These are phyloP conservation scores for Phytopythium aichiense DNA, from an alignment of 352 stramenopile genomes.

Conservation along the genomic window DNA sequence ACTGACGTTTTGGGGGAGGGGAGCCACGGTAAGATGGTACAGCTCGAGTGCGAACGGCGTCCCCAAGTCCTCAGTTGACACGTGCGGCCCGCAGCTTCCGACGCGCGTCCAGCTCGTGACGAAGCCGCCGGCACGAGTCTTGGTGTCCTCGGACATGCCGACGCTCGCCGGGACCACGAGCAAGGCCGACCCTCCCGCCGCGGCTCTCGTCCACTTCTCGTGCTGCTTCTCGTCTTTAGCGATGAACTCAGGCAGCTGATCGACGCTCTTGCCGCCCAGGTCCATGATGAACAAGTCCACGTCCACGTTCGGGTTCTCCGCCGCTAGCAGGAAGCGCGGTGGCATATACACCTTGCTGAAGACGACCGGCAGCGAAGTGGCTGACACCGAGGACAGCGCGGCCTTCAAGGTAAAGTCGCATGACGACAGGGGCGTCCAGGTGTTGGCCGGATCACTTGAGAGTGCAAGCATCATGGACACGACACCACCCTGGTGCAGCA, in stretches of 20 bases:
- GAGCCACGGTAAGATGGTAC: conserved; percentile 13
- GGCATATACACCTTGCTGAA: conserved; percentile 84
- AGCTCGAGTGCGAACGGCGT: conserved; percentile 43
- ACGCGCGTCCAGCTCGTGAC: conserved; percentile 10
- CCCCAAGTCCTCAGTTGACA: conserved; percentile 57
- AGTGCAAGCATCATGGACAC: conserved; percentile 55
- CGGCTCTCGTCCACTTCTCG: background rate
- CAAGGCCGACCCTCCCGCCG: conserved; percentile 13
- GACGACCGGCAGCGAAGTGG: conserved; percentile 25
- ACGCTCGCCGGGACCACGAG: conserved; percentile 48
- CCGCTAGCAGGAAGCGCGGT: conserved; percentile 62
- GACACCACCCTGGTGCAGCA: conserved; percentile 70
- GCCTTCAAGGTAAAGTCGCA: conserved; percentile 14
- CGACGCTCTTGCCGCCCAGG: conserved; percentile 27
- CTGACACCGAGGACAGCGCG: conserved; percentile 4
- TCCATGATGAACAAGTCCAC: conserved; percentile 50
- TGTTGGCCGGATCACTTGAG: conserved; percentile 9
- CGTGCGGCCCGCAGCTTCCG: conserved; percentile 46
- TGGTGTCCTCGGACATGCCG: background rate
- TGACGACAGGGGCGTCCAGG: conserved; percentile 15
- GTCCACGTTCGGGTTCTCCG: conserved; percentile 7
- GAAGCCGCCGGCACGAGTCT: background rate
- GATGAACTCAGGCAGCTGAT: conserved; percentile 12
- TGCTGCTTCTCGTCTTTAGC: conserved; percentile 7
- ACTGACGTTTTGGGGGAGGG: background rate